Base-by-base conservation (phyloP, 371 early-diverging fungal species). In the Mucor indicus region DNA sequence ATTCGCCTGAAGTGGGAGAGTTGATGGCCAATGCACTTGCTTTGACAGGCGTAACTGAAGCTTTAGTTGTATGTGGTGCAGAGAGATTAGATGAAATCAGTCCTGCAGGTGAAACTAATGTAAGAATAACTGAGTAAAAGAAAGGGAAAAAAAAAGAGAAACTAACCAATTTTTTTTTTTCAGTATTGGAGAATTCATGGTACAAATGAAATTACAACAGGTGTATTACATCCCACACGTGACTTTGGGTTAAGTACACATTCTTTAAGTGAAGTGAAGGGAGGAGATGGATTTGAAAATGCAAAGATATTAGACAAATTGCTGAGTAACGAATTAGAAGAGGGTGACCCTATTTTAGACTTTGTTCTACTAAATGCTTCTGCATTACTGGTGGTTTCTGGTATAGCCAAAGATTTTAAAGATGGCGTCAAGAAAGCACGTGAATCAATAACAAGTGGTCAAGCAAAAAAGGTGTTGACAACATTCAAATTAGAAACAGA, bases 331-430 rank as follows among this genome's bases (percentile, higher is more conserved):
- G 58, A 80, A 44, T 64, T 80, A 38, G 60, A 75, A n/a, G 66
- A 69, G 11, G 59, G 72, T 3, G 70, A 83, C 13, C 86, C 97
- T 1, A 83, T 98, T 36, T 68, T 90, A 19, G 92, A 95, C 60
- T 96, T 91, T 77, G 92, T 98, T 2, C 70, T 95, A 25, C 59
- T 98, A 47, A 98, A 96, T 61, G 80, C 95, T 2, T 85, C 90
- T 3, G 95, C 95, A 6, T 59, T 96, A 45, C 66, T 96, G 46
- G 84, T 80, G 19, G 88, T 95, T n/a, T 71, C 83, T 19, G 93
- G 93, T 37, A 72, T 78, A 23, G 93, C 93, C 0, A 39, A 50
- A 3, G 70, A 83, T 38, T 87, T 90, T 54, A 76, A 81, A 49
- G 86, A 88, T 2, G 96, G 91, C 13, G 94, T 93, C 0, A 48